These are phyloP conservation scores for Phyllosticta capitalensis DNA, from an alignment of 2,329 filamentous ascomycete species.

Conservation along the genomic window DNA sequence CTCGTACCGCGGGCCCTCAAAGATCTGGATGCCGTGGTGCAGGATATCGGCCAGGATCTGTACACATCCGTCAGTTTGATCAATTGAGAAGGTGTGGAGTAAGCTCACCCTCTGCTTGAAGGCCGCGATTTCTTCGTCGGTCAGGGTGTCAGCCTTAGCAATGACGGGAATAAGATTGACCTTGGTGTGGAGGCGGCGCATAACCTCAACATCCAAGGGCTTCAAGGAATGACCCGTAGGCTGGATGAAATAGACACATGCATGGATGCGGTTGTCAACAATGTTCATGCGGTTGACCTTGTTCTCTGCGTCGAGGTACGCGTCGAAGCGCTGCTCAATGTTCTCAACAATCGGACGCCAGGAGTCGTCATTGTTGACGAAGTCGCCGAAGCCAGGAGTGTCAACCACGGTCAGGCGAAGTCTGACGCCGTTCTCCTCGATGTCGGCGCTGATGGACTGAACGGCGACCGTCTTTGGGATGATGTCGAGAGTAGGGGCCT, in stretches of 20 bases:
- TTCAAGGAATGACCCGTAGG: conserved; percentile 97
- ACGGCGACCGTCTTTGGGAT: conserved; percentile 72
- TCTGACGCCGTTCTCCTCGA: conserved; percentile 96
- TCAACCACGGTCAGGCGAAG: conserved; percentile 94
- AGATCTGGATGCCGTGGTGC: conserved; percentile 96
- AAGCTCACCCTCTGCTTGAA: conserved; percentile 91
- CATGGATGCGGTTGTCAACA: conserved; percentile 97
- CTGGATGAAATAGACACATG: conserved; percentile 99
- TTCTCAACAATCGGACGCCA: conserved; percentile 99
- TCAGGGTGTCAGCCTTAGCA: conserved; percentile 95
- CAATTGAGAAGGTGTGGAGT: neutral
- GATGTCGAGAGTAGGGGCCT: conserved; percentile 92
- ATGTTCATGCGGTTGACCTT: conserved; percentile 99
- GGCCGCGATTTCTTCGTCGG: conserved; percentile 84
- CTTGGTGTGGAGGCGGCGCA: conserved; percentile 99
- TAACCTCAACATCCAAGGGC: conserved; percentile 97
- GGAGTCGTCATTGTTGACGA: conserved; percentile 99
- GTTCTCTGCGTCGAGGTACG: conserved; percentile 98
- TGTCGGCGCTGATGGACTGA: conserved; percentile 50
- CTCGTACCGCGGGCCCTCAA: conserved; percentile 96
- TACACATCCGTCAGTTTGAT: neutral
- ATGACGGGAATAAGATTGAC: conserved; percentile 99
- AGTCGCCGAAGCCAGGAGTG: conserved; percentile 96
- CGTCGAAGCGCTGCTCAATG: conserved; percentile 98
- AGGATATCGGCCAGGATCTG: conserved; percentile 96